Percentiles rank a stretch among this genome's conserved stretches.
These are phyloP conservation scores for Alternaria sp. DNA, from an alignment of 2,329 filamentous ascomycete genomes.

Conservation along the genomic window DNA sequence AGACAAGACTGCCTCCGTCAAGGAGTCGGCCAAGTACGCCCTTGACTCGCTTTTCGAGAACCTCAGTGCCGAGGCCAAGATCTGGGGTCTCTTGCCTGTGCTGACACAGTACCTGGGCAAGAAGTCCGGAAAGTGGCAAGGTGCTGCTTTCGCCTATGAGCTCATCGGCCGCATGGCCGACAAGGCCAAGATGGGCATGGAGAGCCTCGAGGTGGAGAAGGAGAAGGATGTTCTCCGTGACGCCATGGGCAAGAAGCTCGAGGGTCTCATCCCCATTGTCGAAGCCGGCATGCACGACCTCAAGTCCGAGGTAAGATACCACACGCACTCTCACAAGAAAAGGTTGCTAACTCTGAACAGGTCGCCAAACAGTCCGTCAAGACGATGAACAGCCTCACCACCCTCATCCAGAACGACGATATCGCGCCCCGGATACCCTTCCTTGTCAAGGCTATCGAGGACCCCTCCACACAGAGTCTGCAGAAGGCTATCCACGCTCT, in stretches of 20 bases:
- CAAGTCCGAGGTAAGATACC: conserved; percentile 70
- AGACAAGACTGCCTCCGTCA: conserved; percentile 89
- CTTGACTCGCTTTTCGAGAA: conserved; percentile 86
- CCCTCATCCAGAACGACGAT: conserved; percentile 94
- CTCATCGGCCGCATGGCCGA: conserved; percentile 93
- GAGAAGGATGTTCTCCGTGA: conserved; percentile 91
- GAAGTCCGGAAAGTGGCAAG: conserved; percentile 95
- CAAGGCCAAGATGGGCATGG: conserved; percentile 87
- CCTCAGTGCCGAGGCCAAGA: conserved; percentile 82
- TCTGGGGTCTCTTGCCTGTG: conserved; percentile 81
- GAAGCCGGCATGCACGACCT: conserved; percentile 96
- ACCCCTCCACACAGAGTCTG: conserved; percentile 85
- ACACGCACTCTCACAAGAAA: conserved; percentile 51
- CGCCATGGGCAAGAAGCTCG: conserved; percentile 87
- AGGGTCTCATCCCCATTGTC: conserved; percentile 87
- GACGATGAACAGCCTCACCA: conserved; percentile 90
- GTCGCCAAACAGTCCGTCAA: conserved; percentile 84
- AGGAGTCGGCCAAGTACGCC: conserved; percentile 92
- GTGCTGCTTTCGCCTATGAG: conserved; percentile 84
- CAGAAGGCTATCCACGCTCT: conserved; percentile 97
- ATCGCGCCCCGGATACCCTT: conserved; percentile 91
- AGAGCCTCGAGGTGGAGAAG: conserved; percentile 82
- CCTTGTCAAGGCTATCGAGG: conserved; percentile 92
- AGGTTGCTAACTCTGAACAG: conserved; percentile 35
- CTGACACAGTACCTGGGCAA: conserved; percentile 80